phyloP scores from a whole-genome alignment of 2,329 filamentous ascomycete species.

The Apiospora rasikravindrae region DNA sequence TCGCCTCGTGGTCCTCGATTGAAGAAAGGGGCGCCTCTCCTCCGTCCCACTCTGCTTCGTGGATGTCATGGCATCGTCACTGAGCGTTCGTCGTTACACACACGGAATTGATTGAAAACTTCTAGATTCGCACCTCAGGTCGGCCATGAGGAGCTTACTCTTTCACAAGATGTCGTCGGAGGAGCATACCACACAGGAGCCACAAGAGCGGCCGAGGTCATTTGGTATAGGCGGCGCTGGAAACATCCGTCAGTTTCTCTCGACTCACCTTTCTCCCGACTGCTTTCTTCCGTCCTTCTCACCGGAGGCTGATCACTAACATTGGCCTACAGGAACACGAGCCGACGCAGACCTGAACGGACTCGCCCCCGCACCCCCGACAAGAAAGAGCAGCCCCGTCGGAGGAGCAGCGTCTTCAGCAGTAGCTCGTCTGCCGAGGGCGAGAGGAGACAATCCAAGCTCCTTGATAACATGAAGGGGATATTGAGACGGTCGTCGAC shows the following conservation, averaged over 20 bases:
- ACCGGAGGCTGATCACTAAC: neutral
- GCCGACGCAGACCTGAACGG: neutral
- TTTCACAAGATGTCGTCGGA: neutral
- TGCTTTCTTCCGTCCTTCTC: no score
- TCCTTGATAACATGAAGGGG: slow-evolving; percentile 10
- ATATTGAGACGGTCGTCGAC: neutral
- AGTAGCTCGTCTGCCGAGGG: neutral
- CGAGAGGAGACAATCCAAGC: neutral
- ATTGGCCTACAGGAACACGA: neutral
- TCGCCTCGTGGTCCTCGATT: neutral
- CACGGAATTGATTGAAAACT: neutral
- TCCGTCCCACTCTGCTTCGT: neutral
- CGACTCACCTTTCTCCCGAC: no score
- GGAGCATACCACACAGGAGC: neutral
- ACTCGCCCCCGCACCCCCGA: neutral
- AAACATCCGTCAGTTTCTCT: slow-evolving; percentile 11
- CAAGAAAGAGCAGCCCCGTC: neutral
- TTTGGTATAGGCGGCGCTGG: slow-evolving; percentile 18
- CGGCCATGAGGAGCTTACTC: neutral
- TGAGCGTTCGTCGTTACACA: neutral
- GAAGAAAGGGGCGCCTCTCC: neutral
- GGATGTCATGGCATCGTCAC: neutral
- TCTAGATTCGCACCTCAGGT: neutral
- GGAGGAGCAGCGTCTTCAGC: slow-evolving; percentile 4
- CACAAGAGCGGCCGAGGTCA: neutral